These are phyloP conservation scores for Dothidotthia symphoricarpi DNA, from an alignment of 2,329 filamentous ascomycete species.

Conservation along the genomic window DNA sequence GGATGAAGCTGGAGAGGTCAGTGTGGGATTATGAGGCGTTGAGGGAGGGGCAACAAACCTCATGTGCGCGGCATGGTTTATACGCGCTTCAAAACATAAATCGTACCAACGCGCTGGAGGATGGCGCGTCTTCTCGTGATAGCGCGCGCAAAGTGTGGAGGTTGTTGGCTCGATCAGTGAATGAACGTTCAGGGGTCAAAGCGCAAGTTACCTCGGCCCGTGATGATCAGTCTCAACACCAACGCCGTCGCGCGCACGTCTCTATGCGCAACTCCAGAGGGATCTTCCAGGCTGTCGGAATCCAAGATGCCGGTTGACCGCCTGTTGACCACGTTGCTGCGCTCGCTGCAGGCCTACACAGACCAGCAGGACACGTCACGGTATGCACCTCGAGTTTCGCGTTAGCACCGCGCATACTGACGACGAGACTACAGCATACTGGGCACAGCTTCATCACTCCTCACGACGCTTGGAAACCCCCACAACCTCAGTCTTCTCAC, in stretches of 20 bases:
- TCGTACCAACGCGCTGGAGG: neutral
- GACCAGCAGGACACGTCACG: slow-evolving; percentile 59
- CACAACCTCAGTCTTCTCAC: slow-evolving; percentile 72
- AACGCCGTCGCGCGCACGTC: slow-evolving; percentile 10
- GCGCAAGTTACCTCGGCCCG: slow-evolving; percentile 28
- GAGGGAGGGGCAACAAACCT: slow-evolving; percentile 18
- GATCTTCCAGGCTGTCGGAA: slow-evolving; percentile 3
- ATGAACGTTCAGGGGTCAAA: slow-evolving; percentile 16
- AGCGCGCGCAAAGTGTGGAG: too few relatives aligned
- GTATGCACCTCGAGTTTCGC: slow-evolving; percentile 40
- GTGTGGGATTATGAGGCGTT: neutral
- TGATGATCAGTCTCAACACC: slow-evolving; percentile 20
- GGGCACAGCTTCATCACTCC: slow-evolving; percentile 65
- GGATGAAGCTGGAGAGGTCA: slow-evolving; percentile 42
- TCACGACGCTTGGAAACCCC: slow-evolving; percentile 70
- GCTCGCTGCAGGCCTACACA: slow-evolving; percentile 59
- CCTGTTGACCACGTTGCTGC: slow-evolving; percentile 65
- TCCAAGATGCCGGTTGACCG: slow-evolving; percentile 63
- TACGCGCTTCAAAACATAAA: slow-evolving; percentile 1
- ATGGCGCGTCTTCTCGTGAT: neutral
- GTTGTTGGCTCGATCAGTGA: slow-evolving; percentile 3
- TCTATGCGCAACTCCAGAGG: slow-evolving; percentile 4
- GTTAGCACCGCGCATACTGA: slow-evolving; percentile 22
- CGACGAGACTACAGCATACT: slow-evolving; percentile 47
- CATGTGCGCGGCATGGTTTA: slow-evolving; percentile 32